Percentiles rank a stretch among this genome's conserved stretches.
These are phyloP conservation scores for Trichoderma orchidacearum DNA, from an alignment of 495 filamentous ascomycete genomes.

Conservation along the genomic window DNA sequence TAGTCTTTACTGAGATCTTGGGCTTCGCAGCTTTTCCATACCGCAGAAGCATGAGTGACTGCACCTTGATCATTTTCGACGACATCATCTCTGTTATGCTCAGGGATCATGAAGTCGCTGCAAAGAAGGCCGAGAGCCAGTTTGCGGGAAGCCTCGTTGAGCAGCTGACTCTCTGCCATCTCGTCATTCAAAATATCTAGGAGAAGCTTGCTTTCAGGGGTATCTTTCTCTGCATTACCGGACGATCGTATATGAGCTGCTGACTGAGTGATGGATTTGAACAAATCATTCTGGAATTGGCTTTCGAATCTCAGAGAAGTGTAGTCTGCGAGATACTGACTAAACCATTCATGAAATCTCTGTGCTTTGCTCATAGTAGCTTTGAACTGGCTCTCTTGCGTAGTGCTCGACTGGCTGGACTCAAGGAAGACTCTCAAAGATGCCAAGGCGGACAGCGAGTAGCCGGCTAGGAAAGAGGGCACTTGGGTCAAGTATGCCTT, in stretches of 20 bases:
- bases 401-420: slow-evolving; percentile 51
- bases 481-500: slow-evolving; percentile 44
- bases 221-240: slow-evolving; percentile 45
- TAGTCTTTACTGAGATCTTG: slow-evolving; percentile 51
- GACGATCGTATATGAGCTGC: slow-evolving; percentile 42
- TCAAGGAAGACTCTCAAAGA: slow-evolving; percentile 60
- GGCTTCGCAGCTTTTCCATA: slow-evolving; percentile 62
- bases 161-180: slow-evolving; percentile 39
- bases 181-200: slow-evolving; percentile 63
- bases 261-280: slow-evolving; percentile 48
- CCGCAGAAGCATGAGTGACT: slow-evolving; percentile 40
- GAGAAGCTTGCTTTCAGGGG: slow-evolving; percentile 59
- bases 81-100: slow-evolving; percentile 42
- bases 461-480: slow-evolving; percentile 67
- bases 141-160: slow-evolving; percentile 55
- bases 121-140: slow-evolving; percentile 63
- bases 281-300: slow-evolving; percentile 33
- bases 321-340: slow-evolving; percentile 43
- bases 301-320: slow-evolving; percentile 33
- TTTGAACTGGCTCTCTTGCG: slow-evolving; percentile 62
- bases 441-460: slow-evolving; percentile 59
- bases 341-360: slow-evolving; percentile 60
- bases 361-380: slow-evolving; percentile 53
- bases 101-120: slow-evolving; percentile 48
- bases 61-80: slow-evolving; percentile 49